Base-by-base conservation (phyloP, 140 eudicot genomes). In the Erigeron philadelphicus region DNA sequence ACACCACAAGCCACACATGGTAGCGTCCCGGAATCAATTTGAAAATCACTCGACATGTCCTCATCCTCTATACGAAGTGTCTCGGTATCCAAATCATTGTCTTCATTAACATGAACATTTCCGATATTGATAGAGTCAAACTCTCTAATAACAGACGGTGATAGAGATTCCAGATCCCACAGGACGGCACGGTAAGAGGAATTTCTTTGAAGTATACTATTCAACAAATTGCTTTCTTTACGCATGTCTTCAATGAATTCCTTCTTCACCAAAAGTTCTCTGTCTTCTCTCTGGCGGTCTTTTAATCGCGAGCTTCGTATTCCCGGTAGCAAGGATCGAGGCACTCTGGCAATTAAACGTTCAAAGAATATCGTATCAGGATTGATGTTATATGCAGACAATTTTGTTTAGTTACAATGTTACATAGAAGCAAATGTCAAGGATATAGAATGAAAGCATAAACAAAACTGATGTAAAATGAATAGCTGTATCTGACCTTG, bases 1-100 rank as follows among this genome's bases (percentile, higher is more conserved):
- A 93, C 81, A 49, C 98, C 98, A 74, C 98, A 93, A 76, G 96
- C 98, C 16, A 93, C 95, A 81, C 98, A 93, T 0, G 90, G 87
- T 77, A 93, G 83, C 8, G 96, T 82, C 57, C 98, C 98, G 2
- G 98, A 86, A 76, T 89, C 96, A 9, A 82, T 72, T 75, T 89
- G 90, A 53, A 89, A 93, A 68, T 89, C 90, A 74, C 80, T 67
- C 19, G 88, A 81, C 80, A 93, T 72, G 68, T 84, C 95, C 70
- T 85, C 95, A 82, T 76, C 79, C 35, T 73, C 79, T 63, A 74
- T 56, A 76, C 70, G 68, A 76, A 66, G 58, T 53, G 57, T 66
- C 60, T 85, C 86, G 66, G 68, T 68, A 71, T 86, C 78, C 65
- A 68, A 63, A 40, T 68, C 66, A 64, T 60, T 62, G 46, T 68